Conservation (phyloP, 2,329 filamentous ascomycete species). For the Penicillium sp. region DNA sequence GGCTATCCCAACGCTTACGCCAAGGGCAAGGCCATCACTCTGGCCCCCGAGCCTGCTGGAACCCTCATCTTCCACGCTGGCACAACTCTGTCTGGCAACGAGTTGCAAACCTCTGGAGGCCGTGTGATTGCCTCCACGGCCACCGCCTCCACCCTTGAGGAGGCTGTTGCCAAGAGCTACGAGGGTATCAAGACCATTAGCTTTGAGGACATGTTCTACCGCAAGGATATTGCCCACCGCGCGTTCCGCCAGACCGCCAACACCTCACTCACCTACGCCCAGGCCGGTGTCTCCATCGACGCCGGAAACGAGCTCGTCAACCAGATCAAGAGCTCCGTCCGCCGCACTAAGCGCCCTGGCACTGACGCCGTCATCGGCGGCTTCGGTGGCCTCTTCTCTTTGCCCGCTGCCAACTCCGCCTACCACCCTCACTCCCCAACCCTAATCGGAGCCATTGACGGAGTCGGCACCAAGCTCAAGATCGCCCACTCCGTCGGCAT, state of each 20-base stretch:
- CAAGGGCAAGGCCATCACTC: constrained; percentile 60
- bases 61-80: constrained; percentile 88
- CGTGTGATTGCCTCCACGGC: constrained; percentile 91
- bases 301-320: constrained; percentile 87
- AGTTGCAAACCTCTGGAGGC: constrained; percentile 70
- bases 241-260: constrained; percentile 35
- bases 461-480: constrained; percentile 93
- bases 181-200: constrained; percentile 67
- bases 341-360: constrained; percentile 71
- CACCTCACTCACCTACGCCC: constrained; percentile 69
- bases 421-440: constrained; percentile 69
- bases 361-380: constrained; percentile 91
- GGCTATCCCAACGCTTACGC: constrained; percentile 82
- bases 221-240: constrained; percentile 83
- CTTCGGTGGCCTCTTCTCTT: constrained; percentile 80
- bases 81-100: constrained; percentile 56
- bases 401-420: constrained; percentile 57
- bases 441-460: constrained; percentile 88
- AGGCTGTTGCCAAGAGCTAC: constrained; percentile 82
- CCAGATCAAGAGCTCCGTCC: constrained; percentile 83
- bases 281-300: constrained; percentile 87
- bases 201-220: constrained; percentile 83
- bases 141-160: constrained; percentile 63
- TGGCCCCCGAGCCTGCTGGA: constrained; percentile 47
- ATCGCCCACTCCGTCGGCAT: constrained; percentile 83